Evolutionary conservation across 1,284 basidiomycete genomes (phyloP).

Genomic region (Mixia osmundae): DNA sequence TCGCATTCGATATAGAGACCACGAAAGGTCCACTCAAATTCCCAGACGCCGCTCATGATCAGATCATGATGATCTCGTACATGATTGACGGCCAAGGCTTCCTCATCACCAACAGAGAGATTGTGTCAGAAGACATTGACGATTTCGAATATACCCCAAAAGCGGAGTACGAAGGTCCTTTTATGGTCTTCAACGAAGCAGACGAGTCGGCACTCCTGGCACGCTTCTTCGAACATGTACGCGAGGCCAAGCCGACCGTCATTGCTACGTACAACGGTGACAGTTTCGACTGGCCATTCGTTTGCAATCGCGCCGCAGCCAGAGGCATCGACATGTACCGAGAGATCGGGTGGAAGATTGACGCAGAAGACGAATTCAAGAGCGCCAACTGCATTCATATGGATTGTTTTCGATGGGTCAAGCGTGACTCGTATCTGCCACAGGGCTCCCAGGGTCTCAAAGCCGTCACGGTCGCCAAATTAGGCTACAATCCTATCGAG

Average conservation of each 20-base stretch:
- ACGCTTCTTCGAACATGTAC: slow-evolving; percentile 83
- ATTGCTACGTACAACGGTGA: slow-evolving; percentile 99
- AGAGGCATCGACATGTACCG: slow-evolving; percentile 93
- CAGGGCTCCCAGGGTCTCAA: slow-evolving; percentile 97
- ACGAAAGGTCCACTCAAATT: slow-evolving; percentile 97
- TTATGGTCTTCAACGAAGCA: slow-evolving; percentile 82
- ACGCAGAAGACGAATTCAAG: slow-evolving; percentile 90
- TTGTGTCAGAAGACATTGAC: slow-evolving; percentile 90
- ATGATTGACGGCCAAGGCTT: slow-evolving; percentile 82
- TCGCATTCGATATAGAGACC: slow-evolving; percentile 98
- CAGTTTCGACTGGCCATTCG: slow-evolving; percentile 97
- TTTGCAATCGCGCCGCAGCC: slow-evolving; percentile 60
- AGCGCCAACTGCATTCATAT: slow-evolving; percentile 83
- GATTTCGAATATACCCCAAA: slow-evolving; percentile 99
- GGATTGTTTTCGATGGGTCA: slow-evolving; percentile 97
- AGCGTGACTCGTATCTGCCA: slow-evolving; percentile 96
- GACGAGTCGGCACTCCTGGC: slow-evolving; percentile 65
- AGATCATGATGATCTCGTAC: slow-evolving; percentile 99
- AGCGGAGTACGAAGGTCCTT: slow-evolving; percentile 92
- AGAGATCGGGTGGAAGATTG: slow-evolving; percentile 79
- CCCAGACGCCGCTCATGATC: slow-evolving; percentile 83
- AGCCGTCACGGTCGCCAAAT: slow-evolving; percentile 86
- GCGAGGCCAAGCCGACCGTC: slow-evolving; percentile 78
- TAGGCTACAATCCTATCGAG: slow-evolving; percentile 93
- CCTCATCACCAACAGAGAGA: slow-evolving; percentile 92